These are phyloP conservation scores for Lumnitzera littorea DNA, from an alignment of 345 rosid species.

Conservation along the genomic window DNA sequence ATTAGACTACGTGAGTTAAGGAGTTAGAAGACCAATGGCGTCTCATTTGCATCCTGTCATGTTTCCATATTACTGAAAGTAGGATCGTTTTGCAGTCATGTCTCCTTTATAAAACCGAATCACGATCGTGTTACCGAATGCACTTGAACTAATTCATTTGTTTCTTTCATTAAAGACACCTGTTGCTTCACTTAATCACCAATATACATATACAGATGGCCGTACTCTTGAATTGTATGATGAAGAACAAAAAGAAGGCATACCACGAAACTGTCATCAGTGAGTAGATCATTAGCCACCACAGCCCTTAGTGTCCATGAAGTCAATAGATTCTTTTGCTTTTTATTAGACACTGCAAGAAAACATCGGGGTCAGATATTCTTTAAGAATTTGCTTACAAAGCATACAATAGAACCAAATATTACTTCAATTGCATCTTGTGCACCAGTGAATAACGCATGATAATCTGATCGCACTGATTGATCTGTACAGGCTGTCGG, in stretches of 20 bases:
- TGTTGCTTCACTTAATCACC: too few relatives aligned
- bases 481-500: slow-evolving; percentile 71
- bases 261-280: slow-evolving; percentile 98
- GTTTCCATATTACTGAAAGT: too few relatives aligned
- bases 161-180: too few relatives aligned
- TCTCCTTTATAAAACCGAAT: too few relatives aligned
- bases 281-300: slow-evolving; percentile 82
- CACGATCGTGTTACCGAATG: too few relatives aligned
- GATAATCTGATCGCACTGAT: slow-evolving; percentile 57
- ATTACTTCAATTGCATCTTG: slow-evolving; percentile 77
- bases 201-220: too few relatives aligned
- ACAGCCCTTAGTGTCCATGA: slow-evolving; percentile 73
- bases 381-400: slow-evolving; percentile 6
- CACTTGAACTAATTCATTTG: too few relatives aligned
- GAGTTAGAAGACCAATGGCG: too few relatives aligned
- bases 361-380: slow-evolving; percentile 11
- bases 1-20: too few relatives aligned
- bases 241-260: slow-evolving; percentile 11
- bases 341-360: slow-evolving; percentile 57
- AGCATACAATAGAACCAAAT: neutral
- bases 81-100: too few relatives aligned
- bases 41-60: too few relatives aligned
- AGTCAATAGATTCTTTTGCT: slow-evolving; percentile 62
- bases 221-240: slow-evolving; percentile 1
- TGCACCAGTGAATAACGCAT: slow-evolving; percentile 77